Evolutionary conservation across 306 rosid species (phyloP), one percentile per base, ranked within the genome.

Genomic region (Prunus davidiana): DNA sequence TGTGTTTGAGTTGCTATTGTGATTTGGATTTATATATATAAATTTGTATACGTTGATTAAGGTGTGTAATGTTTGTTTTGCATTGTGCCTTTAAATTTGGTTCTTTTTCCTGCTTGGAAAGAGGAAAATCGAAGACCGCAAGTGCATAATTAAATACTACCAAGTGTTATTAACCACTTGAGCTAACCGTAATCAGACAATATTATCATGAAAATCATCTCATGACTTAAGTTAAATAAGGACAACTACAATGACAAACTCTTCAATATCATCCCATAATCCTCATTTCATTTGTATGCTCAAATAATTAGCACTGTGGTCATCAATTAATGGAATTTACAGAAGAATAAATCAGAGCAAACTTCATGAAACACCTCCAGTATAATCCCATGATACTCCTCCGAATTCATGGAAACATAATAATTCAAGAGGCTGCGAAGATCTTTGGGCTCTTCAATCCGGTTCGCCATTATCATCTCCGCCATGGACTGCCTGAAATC

Each of bases 381-480:
- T 68, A 95, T 89, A 64, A 83, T 80, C 50, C 80, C 76, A 67
- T 75, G 93, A 34, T 85, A 89, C 47, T 90, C 87, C 24, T 88
- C 81, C 0, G 90, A 84, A 70, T 95, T 95, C 96, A 90, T 84
- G 0, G 97, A 95, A 73, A 92, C 78, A 78, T 95, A 95, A 70
- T 92, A 92, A n/a, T 95, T 90, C 87, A 95, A 79, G 14, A 95
- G 84, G 67, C 82, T 89, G 1, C 99, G 86, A 49, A 95, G 97
- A 77, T 95, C 97, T 77, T 89, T 86, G 0, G 91, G 86, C 9
- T 88, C 87, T 58, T 87, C 79, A 56, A 92, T 90, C 79, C 86
- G 90, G n/a, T 92, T 92, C 0, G 74, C 84, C 65, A 79, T 79
- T 54, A 95, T 95, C 99, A 90, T 90, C 81, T 89, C 97, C 70